phyloP scores from a whole-genome alignment of 345 rosid genomes.

The Rhizophora apiculata region DNA sequence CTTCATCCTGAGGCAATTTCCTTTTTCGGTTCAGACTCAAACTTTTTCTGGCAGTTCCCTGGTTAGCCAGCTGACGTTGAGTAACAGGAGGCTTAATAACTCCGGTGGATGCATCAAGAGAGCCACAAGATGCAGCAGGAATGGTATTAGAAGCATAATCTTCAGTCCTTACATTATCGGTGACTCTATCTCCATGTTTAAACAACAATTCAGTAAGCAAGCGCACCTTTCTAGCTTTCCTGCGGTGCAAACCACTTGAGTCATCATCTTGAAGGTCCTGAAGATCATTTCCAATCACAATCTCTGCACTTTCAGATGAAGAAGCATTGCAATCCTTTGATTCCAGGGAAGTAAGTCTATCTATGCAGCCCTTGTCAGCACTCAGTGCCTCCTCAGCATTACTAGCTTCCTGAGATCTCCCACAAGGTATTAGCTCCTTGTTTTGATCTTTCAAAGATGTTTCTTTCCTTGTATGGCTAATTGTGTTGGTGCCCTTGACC shows the following conservation, averaged over 20 bases:
- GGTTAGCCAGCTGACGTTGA: conserved; percentile 20
- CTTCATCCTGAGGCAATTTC: conserved; percentile 46
- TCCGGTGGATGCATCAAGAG: conserved; percentile 23
- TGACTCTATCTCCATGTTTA: conserved; percentile 32
- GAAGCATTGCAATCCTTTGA: conserved; percentile 34
- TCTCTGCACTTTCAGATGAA: conserved; percentile 59
- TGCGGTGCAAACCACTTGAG: conserved; percentile 46
- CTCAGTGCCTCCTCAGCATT: conserved; percentile 31
- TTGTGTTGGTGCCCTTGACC: conserved; percentile 18
- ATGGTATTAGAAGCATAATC: conserved; percentile 30
- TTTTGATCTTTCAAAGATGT: conserved; percentile 21
- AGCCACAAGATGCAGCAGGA: conserved; percentile 24
- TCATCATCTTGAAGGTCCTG: conserved; percentile 27
- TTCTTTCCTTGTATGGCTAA: conserved; percentile 22
- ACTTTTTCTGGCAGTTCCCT: conserved; percentile 23
- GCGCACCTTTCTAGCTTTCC: conserved; percentile 63
- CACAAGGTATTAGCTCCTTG: conserved; percentile 26
- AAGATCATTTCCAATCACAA: conserved; percentile 25
- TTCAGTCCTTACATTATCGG: conserved; percentile 23
- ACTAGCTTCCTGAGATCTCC: conserved; percentile 26
- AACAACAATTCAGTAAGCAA: conserved; percentile 70
- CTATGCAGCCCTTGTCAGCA: conserved; percentile 26
- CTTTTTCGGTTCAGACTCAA: conserved; percentile 50
- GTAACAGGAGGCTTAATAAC: conserved; percentile 20
- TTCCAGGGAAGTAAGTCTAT: conserved; percentile 33